These are phyloP conservation scores for Podochytrium sp. DNA, from an alignment of 192 early-diverging fungal species.

Conservation along the genomic window DNA sequence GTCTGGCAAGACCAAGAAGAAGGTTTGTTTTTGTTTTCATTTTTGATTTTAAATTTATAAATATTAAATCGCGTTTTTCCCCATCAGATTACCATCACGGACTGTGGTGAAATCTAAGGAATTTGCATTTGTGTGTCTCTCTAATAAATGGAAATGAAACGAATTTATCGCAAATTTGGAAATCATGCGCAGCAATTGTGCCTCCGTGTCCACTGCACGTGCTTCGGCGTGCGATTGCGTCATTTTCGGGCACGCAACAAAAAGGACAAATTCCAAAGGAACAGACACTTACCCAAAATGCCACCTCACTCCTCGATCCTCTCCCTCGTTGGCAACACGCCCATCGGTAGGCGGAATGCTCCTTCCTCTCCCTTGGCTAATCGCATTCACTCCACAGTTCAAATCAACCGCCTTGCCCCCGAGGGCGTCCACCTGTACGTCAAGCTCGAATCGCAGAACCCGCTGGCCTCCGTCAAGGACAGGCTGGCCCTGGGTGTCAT, in stretches of 20 bases:
- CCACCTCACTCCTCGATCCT: conserved; percentile 28
- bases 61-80: background rate
- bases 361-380: background rate
- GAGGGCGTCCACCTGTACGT: conserved; percentile 39
- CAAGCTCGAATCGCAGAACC: conserved; percentile 46
- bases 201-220: too few relatives aligned
- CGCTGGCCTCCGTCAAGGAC: conserved; percentile 44
- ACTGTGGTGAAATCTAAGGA: conserved; percentile 23
- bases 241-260: too few relatives aligned
- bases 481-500: conserved; percentile 42
- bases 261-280: background rate
- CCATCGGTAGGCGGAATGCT: conserved; percentile 7
- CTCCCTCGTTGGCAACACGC: conserved; percentile 35
- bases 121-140: background rate
- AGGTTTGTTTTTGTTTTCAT: background rate
- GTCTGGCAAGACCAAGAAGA: conserved; percentile 31
- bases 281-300: background rate
- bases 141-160: background rate
- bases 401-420: conserved; percentile 41
- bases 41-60: background rate
- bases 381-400: conserved; percentile 2
- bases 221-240: background rate
- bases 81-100: conserved; percentile 1
- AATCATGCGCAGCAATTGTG: too few relatives aligned
- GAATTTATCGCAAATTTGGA: too few relatives aligned